phyloP scores from a whole-genome alignment of 306 rosid species.

The Begonia peltatifolia region DNA sequence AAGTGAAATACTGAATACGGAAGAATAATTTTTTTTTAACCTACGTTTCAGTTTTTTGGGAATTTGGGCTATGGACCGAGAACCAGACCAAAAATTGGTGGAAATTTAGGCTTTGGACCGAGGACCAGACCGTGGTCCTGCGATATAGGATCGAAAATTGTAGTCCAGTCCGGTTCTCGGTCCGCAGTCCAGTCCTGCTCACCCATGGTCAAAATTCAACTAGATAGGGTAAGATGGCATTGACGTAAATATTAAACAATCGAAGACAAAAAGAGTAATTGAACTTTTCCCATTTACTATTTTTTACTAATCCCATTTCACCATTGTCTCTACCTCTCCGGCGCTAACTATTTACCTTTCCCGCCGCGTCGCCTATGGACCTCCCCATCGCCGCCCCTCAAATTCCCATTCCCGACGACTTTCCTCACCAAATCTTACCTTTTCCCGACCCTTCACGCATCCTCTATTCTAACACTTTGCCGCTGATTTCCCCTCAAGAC shows the following conservation, averaged over 20 bases:
- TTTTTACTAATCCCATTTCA: slow-evolving; percentile 28
- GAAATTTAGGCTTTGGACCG: too few relatives aligned
- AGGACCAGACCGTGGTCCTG: too few relatives aligned
- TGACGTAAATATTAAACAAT: not conserved
- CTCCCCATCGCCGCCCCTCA: slow-evolving; percentile 32
- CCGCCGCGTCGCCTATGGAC: slow-evolving; percentile 13
- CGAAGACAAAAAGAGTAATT: slow-evolving; percentile 4
- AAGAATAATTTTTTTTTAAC: too few relatives aligned
- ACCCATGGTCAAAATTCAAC: too few relatives aligned
- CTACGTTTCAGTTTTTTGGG: too few relatives aligned
- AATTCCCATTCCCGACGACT: slow-evolving; percentile 11
- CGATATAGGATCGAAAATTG: too few relatives aligned
- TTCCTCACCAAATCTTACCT: slow-evolving; percentile 47
- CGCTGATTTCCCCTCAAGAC: slow-evolving; percentile 13
- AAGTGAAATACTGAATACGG: too few relatives aligned
- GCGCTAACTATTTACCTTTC: slow-evolving; percentile 20
- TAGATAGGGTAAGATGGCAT: not conserved
- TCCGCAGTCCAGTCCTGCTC: too few relatives aligned
- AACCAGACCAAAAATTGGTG: too few relatives aligned
- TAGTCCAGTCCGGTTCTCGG: too few relatives aligned
- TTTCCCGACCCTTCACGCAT: slow-evolving; percentile 60
- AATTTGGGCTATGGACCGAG: too few relatives aligned
- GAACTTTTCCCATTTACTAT: slow-evolving; percentile 12
- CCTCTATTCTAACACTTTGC: slow-evolving; percentile 21
- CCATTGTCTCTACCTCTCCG: slow-evolving; percentile 24